Evolutionary conservation across 2,329 filamentous ascomycete species (phyloP), one percentile per base, ranked within the genome.

Genomic region (Paraphaeosphaeria sporulosa): DNA sequence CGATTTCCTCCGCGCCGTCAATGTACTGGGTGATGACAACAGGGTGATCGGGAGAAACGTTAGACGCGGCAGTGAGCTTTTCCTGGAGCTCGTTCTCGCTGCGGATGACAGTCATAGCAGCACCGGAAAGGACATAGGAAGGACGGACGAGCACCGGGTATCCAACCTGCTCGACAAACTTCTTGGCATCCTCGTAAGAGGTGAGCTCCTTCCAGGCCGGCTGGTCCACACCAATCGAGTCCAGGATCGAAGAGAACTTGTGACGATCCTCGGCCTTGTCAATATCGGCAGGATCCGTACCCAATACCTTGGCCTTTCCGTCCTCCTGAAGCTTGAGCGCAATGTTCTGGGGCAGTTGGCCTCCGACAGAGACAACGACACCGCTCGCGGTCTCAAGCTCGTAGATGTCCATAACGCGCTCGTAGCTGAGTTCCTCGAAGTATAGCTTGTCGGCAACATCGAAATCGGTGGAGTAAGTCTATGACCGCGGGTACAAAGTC

Each of bases 11-110:
- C 6, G 95, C 95, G 57, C 93, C 94, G 80, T 98, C 93, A 64
- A 99, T 98, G 84, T 96, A 98, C 82, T 98, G 96, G 74, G 90
- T 96, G 78, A 99, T 98, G 58, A 99, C 95, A 43, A 99, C 95
- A 2, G 95, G 95, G 81, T 99, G 93, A 76, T 99, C 95, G 17
- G 95, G 94, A 17, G 93, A 97, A 63, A 98, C 95, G 59, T 89
- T 89, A 77, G 90, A 90, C 55, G 95, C 95, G 64, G 94, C 94
- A 75, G 93, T 87, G 7, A 99, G 89, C 85, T 98, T 98, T 66
- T 97, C 92, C 83, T 96, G 92, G 59, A 99, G 89, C 76, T 99
- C 94, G 68, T 90, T 89, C 69, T 93, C 86, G 79, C 89, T 92
- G 76, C 88, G 89, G 73, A 99, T 97, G 70, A 98, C 95, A 56